Evolutionary conservation across 129 eudicot genomes (phyloP), one percentile per base, ranked within the genome.

Genomic region (Flaveria trinervia): DNA sequence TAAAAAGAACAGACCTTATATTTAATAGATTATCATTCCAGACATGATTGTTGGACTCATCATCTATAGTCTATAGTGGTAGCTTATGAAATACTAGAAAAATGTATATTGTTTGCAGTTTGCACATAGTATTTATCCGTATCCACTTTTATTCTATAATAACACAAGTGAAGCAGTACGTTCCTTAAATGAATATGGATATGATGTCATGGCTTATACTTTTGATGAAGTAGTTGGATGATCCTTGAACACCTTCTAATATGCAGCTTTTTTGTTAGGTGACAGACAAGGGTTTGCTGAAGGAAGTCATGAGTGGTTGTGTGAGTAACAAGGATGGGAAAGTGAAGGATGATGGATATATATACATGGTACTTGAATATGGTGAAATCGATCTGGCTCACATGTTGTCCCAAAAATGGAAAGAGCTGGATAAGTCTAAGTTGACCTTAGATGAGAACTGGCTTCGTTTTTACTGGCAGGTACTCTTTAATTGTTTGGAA

Each of bases 391-490:
- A 95, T 88, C 78, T 95, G 77, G 99, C 99, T 57, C 99, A 91
- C 86, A 95, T 95, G 99, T 79, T 95, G 70, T 83, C 96, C 16
- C 96, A 95, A 68, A 89, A 89, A 45, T 95, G 97, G 97, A 95
- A 71, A 81, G 96, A 95, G 74, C 74, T 91, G 45, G 97, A 92
- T 57, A 70, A 82, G 68, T 81, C 88, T 13, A 68, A 75, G 62
- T 84, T 86, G 26, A 91, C 79, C 71, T 86, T 95, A 66, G 97
- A 91, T 85, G 89, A 94, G 81, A 94, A 94, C 66, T 89, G 97
- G 97, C 97, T 94, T 75, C 93, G 97, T 17, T 91, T 95, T 83
- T 95, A 91, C 62, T 95, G 99, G 97, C 97, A 91, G 97, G 97
- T 90, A 28, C 43, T 13, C 43, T 62, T 62, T 28, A 45, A 46